A percentile compares a stretch with the other conserved stretches of the same genome.
phyloP scores from a whole-genome alignment of 208 protist species.

The Trichomonas tenax region DNA sequence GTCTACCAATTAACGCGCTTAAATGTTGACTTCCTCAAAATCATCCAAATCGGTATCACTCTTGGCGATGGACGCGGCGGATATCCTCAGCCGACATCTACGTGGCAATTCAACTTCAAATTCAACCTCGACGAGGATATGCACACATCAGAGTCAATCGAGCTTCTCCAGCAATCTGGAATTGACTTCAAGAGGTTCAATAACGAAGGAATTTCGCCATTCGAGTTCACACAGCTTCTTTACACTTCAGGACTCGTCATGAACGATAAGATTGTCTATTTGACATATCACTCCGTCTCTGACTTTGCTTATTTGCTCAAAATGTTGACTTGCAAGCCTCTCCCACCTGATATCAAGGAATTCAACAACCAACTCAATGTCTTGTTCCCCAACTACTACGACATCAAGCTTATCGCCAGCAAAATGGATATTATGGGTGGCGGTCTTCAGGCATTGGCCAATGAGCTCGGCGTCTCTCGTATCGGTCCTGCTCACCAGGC shows the following conservation, averaged over 20 bases:
- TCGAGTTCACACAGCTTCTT: constrained; percentile 79
- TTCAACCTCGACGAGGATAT: constrained; percentile 85
- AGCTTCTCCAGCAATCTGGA: constrained; percentile 71
- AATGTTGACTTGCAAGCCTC: constrained; percentile 39
- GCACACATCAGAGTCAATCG: constrained; percentile 86
- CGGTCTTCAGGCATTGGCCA: constrained; percentile 77
- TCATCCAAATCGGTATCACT: constrained; percentile 93
- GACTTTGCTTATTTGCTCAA: constrained; percentile 91
- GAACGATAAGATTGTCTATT: constrained; percentile 76
- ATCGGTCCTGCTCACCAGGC: constrained; percentile 61
- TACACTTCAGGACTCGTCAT: constrained; percentile 83
- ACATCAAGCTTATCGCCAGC: neutral
- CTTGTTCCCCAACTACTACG: neutral
- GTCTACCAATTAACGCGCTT: neutral
- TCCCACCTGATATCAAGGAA: neutral
- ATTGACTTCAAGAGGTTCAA: constrained; percentile 73
- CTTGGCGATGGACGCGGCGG: constrained; percentile 83
- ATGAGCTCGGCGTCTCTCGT: constrained; percentile 58
- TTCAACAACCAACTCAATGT: neutral
- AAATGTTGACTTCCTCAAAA: constrained; percentile 82
- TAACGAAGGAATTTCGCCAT: constrained; percentile 48
- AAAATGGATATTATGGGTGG: neutral
- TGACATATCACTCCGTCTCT: constrained; percentile 88
- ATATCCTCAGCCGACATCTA: constrained; percentile 65
- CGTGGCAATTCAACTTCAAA: constrained; percentile 98